Evolutionary conservation across 805 yeast genomes (phyloP).

Genomic region (Tetrapisispora arboricola): DNA sequence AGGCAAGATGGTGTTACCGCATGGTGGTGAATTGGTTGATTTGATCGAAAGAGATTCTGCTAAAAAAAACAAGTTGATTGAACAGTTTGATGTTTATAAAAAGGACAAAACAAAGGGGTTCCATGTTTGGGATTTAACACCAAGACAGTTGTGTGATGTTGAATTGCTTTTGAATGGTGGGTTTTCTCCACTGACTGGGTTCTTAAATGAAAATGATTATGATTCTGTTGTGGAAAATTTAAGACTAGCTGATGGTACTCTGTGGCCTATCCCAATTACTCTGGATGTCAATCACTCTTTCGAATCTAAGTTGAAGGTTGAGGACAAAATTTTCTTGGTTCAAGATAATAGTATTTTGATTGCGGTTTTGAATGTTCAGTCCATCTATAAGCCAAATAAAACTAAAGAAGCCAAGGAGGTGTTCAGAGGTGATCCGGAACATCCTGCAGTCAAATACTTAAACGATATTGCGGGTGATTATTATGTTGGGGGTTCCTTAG

Average conservation of each 20-base stretch:
- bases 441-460: conserved; percentile 79
- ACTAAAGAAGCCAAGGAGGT: conserved; percentile 69
- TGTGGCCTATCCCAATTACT: conserved; percentile 91
- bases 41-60: conserved; percentile 70
- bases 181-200: conserved; percentile 72
- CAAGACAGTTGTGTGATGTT: conserved; percentile 85
- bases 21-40: conserved; percentile 87
- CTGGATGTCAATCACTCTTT: conserved; percentile 56
- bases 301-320: conserved; percentile 1
- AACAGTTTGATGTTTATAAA: conserved; percentile 43
- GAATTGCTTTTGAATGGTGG: conserved; percentile 92
- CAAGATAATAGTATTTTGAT: conserved; percentile 74
- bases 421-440: conserved; percentile 94
- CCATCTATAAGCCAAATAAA: conserved; percentile 77
- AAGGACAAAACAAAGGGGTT: conserved; percentile 7
- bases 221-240: conserved; percentile 52
- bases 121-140: conserved; percentile 44
- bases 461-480: conserved; percentile 65
- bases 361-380: conserved; percentile 72
- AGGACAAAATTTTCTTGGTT: conserved; percentile 52
- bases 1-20: conserved; percentile 59
- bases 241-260: conserved; percentile 63
- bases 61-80: conserved; percentile 43
- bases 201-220: conserved; percentile 54
- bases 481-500: conserved; percentile 80